These are phyloP conservation scores for Madurella mycetomatis DNA, from an alignment of 2,329 filamentous ascomycete species.

Conservation along the genomic window DNA sequence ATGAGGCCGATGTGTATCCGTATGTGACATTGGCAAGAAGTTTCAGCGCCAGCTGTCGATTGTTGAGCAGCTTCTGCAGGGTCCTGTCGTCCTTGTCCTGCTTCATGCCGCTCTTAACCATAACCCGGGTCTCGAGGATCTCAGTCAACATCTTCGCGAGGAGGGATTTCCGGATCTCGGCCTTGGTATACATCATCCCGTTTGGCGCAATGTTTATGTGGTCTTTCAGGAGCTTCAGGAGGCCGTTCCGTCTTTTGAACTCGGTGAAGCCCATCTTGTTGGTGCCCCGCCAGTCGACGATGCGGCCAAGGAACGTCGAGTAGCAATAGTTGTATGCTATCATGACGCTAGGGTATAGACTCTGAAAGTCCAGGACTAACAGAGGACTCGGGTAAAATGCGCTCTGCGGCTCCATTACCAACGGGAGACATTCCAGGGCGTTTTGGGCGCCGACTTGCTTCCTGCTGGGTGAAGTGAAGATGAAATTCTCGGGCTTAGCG, in stretches of 20 bases:
- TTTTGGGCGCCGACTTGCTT: constrained; percentile 94
- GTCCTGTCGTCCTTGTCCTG: constrained; percentile 81
- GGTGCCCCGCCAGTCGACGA: constrained; percentile 79
- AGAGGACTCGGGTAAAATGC: constrained; percentile 89
- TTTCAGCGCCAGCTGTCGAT: constrained; percentile 89
- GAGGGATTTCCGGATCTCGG: constrained; percentile 80
- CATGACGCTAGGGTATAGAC: constrained; percentile 94
- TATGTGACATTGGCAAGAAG: constrained; percentile 98
- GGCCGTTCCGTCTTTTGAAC: constrained; percentile 69
- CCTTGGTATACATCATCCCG: constrained; percentile 90
- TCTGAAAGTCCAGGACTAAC: constrained; percentile 92
- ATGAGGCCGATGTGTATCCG: constrained; percentile 93
- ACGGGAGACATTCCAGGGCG: constrained; percentile 84
- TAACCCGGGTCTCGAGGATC: constrained; percentile 90
- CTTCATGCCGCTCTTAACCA: constrained; percentile 98
- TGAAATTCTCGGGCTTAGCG: constrained; percentile 91
- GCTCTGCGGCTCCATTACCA: constrained; percentile 97
- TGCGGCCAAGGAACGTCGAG: constrained; percentile 86
- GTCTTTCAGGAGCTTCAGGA: constrained; percentile 75
- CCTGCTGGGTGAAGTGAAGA: constrained; percentile 82
- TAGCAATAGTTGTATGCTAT: constrained; percentile 99
- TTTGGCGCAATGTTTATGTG: constrained; percentile 92
- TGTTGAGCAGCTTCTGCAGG: constrained; percentile 83
- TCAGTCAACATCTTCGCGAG: constrained; percentile 95
- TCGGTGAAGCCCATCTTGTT: constrained; percentile 95